Base-by-base conservation (phyloP, 257 asterid genomes). In the Petunia secreta region DNA sequence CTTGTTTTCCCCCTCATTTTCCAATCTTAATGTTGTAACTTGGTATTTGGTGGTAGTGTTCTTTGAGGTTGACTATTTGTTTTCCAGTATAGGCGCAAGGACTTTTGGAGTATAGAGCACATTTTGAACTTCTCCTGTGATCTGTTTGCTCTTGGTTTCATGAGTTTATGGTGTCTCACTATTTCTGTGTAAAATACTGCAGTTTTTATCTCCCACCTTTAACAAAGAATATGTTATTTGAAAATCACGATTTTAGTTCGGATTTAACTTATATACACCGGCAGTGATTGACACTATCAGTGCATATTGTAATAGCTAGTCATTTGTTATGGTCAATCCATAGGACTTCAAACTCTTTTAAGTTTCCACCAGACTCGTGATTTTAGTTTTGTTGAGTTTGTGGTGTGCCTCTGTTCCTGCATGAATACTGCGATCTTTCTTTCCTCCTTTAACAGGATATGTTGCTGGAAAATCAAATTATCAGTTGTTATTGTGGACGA, bases 11-110 rank as follows among this genome's bases (percentile, higher is more conserved):
- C 13, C 38, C 15, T 14, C 63, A 41, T 80, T 75, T 63, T 44
- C 36, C 76, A 74, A 55, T 60, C 60, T 9, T 10, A 11, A 34
- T 71, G 77, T 71, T 71, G 77, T 71, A 67, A 77, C 71, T 77
- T n/a, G 80, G 41, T 48, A 43, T 57, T 59, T 48, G 40, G 54
- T 43, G 58, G 43, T 77, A 77, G 58, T 40, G 8, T 77, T 25
- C 55, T 14, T 68, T 13, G 80, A 14, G 44, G 13, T n/a, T 37
- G 10, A 25, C 41, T 36, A 43, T n/a, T 76, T 76, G 16, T 40
- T 59, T 59, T 25, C 41, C 58, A 2, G 11, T 58, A n/a, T 41
- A 34, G 25, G 43, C n/a, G 80, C 36, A 59, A 10, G 14, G 68
- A 77, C 6, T 36, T 57, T 41, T 40, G 69, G 57, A 57, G 10